These are phyloP conservation scores for Vitis hybrid DNA, from an alignment of 177 flowering plant species.

Conservation along the genomic window DNA sequence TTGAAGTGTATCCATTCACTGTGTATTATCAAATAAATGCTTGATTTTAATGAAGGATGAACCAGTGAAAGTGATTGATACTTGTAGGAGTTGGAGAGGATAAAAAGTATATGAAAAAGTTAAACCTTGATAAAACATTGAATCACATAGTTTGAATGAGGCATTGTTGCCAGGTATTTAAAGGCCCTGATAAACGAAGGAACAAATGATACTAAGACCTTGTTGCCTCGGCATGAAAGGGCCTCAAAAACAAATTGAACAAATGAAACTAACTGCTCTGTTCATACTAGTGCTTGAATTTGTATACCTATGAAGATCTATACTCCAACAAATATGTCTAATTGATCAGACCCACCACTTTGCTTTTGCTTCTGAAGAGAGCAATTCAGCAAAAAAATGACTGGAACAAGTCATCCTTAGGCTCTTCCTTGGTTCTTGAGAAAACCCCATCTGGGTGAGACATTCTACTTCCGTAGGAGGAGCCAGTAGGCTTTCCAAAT, in stretches of 20 bases:
- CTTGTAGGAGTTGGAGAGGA: too few species aligned
- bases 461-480: slow-evolving; percentile 25
- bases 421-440: slow-evolving; percentile 43
- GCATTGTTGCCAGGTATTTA: background rate
- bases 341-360: too few species aligned
- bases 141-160: background rate
- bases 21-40: too few species aligned
- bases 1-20: too few species aligned
- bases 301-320: background rate
- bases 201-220: background rate
- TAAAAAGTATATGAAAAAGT: too few species aligned
- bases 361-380: too few species aligned
- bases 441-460: slow-evolving; percentile 19
- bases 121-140: too few species aligned
- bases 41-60: too few species aligned
- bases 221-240: too few species aligned
- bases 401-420: slow-evolving; percentile 16
- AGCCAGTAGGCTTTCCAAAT: slow-evolving; percentile 20
- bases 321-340: slow-evolving; percentile 15
- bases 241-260: background rate
- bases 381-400: too few species aligned
- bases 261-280: background rate
- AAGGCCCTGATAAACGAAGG: slow-evolving; percentile 1
- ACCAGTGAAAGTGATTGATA: too few species aligned
- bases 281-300: too few species aligned